Conservation (phyloP, 345 rosid genomes). For the Adansonia digitata region DNA sequence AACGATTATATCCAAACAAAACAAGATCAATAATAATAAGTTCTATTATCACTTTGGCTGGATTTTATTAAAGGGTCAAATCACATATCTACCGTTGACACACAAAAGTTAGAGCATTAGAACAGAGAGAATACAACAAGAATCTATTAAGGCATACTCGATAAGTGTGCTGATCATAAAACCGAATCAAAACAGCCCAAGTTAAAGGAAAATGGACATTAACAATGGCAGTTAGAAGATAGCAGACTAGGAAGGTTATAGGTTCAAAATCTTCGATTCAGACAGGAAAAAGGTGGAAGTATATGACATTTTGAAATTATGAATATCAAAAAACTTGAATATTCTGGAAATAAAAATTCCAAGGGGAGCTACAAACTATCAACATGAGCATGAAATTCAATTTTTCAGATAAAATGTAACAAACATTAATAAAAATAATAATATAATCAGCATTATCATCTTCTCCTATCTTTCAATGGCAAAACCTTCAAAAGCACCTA, state of each 20-base stretch:
- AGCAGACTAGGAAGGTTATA: neutral
- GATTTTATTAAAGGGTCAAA: neutral
- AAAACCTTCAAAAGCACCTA: neutral
- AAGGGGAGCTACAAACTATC: neutral
- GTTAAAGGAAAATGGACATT: neutral
- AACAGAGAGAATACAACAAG: neutral
- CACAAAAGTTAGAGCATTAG: neutral
- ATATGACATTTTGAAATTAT: neutral
- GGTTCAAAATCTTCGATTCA: neutral
- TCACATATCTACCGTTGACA: no score
- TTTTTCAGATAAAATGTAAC: neutral
- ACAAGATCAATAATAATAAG: neutral
- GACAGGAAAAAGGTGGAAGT: neutral
- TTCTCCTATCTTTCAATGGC: neutral
- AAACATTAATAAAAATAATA: neutral
- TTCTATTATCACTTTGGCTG: neutral
- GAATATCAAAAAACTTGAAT: neutral
- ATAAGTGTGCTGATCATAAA: neutral
- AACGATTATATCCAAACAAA: neutral
- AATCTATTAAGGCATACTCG: constrained; percentile 2
- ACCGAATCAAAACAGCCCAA: neutral
- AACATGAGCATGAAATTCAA: neutral
- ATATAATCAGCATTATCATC: neutral
- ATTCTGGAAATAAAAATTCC: neutral
- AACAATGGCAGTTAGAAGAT: neutral